Conservation (phyloP, 23 red algal species). For the Chondrus crispus region DNA sequence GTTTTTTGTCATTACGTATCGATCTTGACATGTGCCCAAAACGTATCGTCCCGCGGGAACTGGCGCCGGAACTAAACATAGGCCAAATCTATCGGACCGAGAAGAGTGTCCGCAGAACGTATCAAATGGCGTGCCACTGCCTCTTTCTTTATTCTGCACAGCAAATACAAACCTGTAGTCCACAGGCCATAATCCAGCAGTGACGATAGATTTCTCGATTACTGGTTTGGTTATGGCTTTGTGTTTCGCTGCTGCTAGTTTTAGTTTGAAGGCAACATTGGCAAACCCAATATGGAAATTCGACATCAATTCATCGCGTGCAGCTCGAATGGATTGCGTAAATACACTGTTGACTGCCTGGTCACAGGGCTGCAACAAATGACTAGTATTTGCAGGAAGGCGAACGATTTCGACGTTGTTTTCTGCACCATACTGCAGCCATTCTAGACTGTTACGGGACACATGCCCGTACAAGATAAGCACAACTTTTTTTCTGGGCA, state of each 20-base stretch:
- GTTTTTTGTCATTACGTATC: too few relatives aligned
- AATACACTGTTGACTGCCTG: neutral
- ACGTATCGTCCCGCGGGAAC: too few relatives aligned
- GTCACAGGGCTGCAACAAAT: constrained; percentile 12
- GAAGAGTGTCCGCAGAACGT: too few relatives aligned
- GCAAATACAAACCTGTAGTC: neutral
- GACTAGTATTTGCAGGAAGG: neutral
- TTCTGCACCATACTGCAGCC: neutral
- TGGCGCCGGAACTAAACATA: too few relatives aligned
- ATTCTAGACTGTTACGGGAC: neutral
- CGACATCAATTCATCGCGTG: neutral
- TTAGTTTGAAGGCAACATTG: neutral
- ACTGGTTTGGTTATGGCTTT: neutral
- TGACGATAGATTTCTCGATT: neutral
- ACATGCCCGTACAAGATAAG: neutral
- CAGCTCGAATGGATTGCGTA: neutral
- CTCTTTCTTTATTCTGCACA: too few relatives aligned
- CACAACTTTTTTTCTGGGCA: neutral
- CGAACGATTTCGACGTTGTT: neutral
- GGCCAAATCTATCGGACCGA: too few relatives aligned
- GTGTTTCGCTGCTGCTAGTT: neutral
- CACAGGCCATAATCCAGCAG: neutral
- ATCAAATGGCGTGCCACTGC: too few relatives aligned
- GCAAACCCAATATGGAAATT: neutral
- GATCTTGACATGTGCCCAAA: too few relatives aligned